Evolutionary conservation across 2,329 filamentous ascomycete species (phyloP).

Genomic region (Aspergillus jensenii): DNA sequence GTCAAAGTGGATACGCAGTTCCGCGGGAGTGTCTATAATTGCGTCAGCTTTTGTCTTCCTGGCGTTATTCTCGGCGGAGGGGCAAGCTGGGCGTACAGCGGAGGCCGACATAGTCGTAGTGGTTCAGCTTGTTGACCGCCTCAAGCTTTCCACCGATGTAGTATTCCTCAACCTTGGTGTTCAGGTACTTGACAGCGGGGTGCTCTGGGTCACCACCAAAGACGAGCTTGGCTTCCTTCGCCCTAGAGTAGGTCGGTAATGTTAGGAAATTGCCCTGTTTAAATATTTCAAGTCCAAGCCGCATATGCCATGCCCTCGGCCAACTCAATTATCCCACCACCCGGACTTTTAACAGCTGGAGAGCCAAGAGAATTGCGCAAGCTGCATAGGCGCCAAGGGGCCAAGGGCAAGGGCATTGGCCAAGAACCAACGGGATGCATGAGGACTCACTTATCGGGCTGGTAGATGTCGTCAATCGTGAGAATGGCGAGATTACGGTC

Average conservation of each 20-base stretch:
- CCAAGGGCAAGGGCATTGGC: neutral
- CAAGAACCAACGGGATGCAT: neutral
- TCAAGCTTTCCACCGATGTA: constrained; percentile 97
- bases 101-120: constrained; percentile 98
- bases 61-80: neutral
- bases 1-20: constrained; percentile 95
- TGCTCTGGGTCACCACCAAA: constrained; percentile 91
- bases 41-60: constrained; percentile 8
- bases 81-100: constrained; percentile 64
- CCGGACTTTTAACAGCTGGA: neutral
- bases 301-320: constrained; percentile 1
- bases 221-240: constrained; percentile 87
- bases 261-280: constrained; percentile 25
- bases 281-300: constrained; percentile 18
- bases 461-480: constrained; percentile 93
- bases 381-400: neutral
- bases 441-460: constrained; percentile 80
- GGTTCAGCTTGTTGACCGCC: constrained; percentile 89
- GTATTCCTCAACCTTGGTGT: constrained; percentile 76
- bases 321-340: neutral
- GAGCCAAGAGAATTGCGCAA: constrained; percentile 3
- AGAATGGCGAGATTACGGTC: constrained; percentile 95
- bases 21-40: constrained; percentile 76
- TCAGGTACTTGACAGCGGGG: constrained; percentile 88
- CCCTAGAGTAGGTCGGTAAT: constrained; percentile 49